Base-by-base conservation (phyloP, 495 filamentous ascomycete genomes). In the Patellaria atrata region DNA sequence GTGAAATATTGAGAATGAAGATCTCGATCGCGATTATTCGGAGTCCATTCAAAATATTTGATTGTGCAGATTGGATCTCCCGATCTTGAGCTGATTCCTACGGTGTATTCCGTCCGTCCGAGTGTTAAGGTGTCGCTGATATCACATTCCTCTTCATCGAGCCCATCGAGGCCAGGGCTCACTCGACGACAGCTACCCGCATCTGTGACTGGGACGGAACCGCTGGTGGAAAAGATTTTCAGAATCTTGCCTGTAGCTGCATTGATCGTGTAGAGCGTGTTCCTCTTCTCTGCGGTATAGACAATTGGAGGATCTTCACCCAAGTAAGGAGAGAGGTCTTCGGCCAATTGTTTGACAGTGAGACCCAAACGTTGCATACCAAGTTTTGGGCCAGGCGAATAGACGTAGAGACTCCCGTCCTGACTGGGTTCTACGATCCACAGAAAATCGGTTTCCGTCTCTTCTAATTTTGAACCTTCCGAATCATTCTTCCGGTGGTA, bases 391-490 rank as follows among this genome's bases (percentile, higher is more conserved):
- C 64, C 70, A 7, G 71, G 80, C 21, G 70, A 72, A 63, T 87
- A 92, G 15, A 91, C 72, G 43, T 89, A 94, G n/a, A 97, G 65
- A 48, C 70, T 74, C 2, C 89, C 89, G 55, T 92, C 79, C 39
- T 77, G 70, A 34, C 73, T 89, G 6, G 89, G 89, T 53, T 96
- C 91, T 30, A 97, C 82, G 30, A 94, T 84, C 89, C 89, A 97
- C n/a, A 92, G 55, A 40, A 82, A 85, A 30, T 47, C 43, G n/a
- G 46, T 46, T 31, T 15, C 28, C 28, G 28, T 7, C n/a, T 12
- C n/a, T 16, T 52, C 40, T 11, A 43, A 54, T 17, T 62, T 34
- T 44, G 71, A 57, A 55, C 70, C 58, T 50, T 57, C 56, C 22
- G 81, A 78, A 35, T 64, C 61, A 54, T 83, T 86, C 24, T 70